Evolutionary conservation across 2,329 filamentous ascomycete genomes (phyloP), one percentile per base, ranked within the genome.

Genomic region (Fusarium nodosum): DNA sequence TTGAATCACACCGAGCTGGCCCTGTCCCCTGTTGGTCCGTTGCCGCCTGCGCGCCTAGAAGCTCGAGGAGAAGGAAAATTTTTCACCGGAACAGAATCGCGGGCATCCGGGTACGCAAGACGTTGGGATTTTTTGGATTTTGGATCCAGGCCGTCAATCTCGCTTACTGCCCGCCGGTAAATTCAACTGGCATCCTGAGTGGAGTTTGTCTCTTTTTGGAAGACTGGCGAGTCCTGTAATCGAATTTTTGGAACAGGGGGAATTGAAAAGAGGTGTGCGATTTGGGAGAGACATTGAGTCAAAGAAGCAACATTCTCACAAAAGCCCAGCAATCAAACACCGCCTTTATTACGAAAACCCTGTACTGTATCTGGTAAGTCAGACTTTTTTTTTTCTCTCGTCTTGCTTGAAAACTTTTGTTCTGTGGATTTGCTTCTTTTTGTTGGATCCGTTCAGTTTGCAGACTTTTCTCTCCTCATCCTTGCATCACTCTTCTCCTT

Each of bases 91-190:
- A 74, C 52, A 50, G 62, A 55, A 42, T 73, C 45, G 73, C 72
- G 63, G 68, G 45, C 72, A 74, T 70, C 73, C 73, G 73, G 70
- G 51, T 72, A 48, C 64, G 63, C 60, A 60, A 72, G 70, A 74
- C 71, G 66, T 74, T 69, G 64, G 73, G 69, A 75, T 69, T 69
- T 69, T 69, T 66, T 63, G 58, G 48, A 39, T 56, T 63, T 63
- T 63, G 58, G 58, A 69, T 68, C 70, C 67, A 72, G 66, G 68
- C 69, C 70, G 62, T 79, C 77, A 70, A 79, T 79, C 74, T 79
- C 77, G 77, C 77, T 79, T 74, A 73, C 69, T 68, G 66, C 64
- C 74, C 74, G 72, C 75, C 64, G 75, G 73, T 76, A 78, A 79
- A 77, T 77, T 78, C 73, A 68, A 75, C 74, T 72, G 71, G 64